These are phyloP conservation scores for Croton laevigatus DNA, from an alignment of 441 rosid genomes.

Conservation along the genomic window DNA sequence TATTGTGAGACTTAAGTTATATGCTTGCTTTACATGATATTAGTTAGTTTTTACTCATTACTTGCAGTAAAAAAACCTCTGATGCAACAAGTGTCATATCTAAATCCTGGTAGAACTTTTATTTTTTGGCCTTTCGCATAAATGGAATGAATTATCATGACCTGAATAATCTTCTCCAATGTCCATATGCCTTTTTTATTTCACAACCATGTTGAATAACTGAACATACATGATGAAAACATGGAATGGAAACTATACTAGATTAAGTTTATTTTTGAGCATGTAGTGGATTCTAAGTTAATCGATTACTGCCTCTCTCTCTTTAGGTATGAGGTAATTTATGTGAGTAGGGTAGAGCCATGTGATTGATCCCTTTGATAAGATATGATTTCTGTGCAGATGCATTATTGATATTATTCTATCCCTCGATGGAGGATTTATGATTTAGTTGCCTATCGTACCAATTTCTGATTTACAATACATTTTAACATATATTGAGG, in stretches of 20 bases:
- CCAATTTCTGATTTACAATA: neutral
- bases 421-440: neutral
- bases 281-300: neutral
- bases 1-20: neutral
- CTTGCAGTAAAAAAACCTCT: neutral
- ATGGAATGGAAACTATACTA: neutral
- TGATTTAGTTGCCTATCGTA: neutral
- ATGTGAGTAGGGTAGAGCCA: neutral
- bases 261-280: neutral
- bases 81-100: neutral
- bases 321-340: neutral
- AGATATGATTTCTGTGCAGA: neutral
- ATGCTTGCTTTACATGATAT: neutral
- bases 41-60: neutral
- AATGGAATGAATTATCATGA: too few species aligned
- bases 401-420: neutral
- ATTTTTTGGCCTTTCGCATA: neutral
- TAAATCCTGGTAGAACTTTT: neutral
- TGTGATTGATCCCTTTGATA: constrained; percentile 5
- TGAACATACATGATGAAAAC: constrained; percentile 7
- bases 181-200: neutral
- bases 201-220: neutral
- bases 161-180: neutral
- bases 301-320: neutral
- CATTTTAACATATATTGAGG: neutral